Percentiles rank a stretch among this genome's conserved stretches.
Evolutionary conservation across 2,329 filamentous ascomycete genomes (phyloP).

Genomic region (Penicillium oxalicum): DNA sequence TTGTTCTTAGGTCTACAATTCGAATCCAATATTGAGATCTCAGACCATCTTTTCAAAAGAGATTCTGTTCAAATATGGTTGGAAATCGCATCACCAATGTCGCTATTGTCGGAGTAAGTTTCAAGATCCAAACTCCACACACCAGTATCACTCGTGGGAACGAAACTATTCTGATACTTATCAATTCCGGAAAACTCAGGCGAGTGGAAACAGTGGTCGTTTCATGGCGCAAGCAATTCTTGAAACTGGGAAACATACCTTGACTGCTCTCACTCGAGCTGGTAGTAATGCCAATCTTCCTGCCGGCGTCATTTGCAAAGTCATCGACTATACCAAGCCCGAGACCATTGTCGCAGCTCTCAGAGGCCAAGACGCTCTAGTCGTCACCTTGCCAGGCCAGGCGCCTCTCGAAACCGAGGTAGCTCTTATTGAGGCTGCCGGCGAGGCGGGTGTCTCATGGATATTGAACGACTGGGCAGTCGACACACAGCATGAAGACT

Average conservation of each 20-base stretch:
- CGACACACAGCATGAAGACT: slow-evolving; percentile 24
- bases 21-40: not conserved
- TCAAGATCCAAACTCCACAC: too few species aligned
- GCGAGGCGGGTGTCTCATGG: slow-evolving; percentile 45
- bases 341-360: slow-evolving; percentile 42
- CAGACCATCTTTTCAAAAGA: too few species aligned
- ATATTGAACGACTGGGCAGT: slow-evolving; percentile 45
- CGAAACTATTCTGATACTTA: too few species aligned
- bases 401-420: slow-evolving; percentile 38
- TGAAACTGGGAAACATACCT: slow-evolving; percentile 7
- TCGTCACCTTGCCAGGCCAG: slow-evolving; percentile 43
- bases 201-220: slow-evolving; percentile 8
- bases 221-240: slow-evolving; percentile 8
- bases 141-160: too few species aligned
- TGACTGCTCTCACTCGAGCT: slow-evolving; percentile 10
- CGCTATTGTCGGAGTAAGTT: slow-evolving; percentile 12
- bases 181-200: not conserved
- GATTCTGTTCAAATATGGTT: not conserved
- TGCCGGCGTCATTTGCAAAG: slow-evolving; percentile 32
- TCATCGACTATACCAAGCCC: slow-evolving; percentile 38
- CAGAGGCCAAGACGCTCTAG: slow-evolving; percentile 45
- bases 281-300: slow-evolving; percentile 28
- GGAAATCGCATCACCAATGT: slow-evolving; percentile 11
- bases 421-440: slow-evolving; percentile 46
- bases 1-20: not conserved